Evolutionary conservation across 75 land plant genomes (phyloP).

Genomic region (Picea sitchensis): DNA sequence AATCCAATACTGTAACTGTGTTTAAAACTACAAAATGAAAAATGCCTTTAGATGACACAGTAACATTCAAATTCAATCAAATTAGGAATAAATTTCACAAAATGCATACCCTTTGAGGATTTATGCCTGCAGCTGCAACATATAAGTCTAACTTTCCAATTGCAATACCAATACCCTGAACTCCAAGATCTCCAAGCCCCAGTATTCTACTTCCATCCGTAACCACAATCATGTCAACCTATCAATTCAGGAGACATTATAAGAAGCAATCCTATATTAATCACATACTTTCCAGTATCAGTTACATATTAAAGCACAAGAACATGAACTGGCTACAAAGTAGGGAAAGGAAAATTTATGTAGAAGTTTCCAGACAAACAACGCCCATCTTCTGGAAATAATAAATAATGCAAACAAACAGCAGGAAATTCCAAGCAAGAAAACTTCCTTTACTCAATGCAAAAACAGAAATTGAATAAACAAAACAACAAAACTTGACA

Average conservation of each 20-base stretch:
- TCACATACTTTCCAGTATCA: background rate
- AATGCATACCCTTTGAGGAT: constrained; percentile 89
- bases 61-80: background rate
- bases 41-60: background rate
- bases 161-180: constrained; percentile 98
- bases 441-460: background rate
- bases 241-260: constrained; percentile 4
- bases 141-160: constrained; percentile 97
- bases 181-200: constrained; percentile 98
- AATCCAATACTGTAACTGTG: background rate
- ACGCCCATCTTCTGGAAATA: background rate
- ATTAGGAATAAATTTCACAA: background rate
- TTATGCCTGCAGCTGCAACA: constrained; percentile 99
- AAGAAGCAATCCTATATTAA: background rate
- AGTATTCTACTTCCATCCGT: constrained; percentile 99
- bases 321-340: background rate
- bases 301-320: constrained; percentile 2
- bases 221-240: constrained; percentile 99
- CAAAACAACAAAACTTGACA: too few species aligned
- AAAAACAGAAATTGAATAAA: background rate
- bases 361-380: background rate
- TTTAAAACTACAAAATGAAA: background rate
- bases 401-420: background rate
- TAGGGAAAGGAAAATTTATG: background rate
- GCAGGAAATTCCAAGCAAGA: background rate